Conservation (phyloP, 2,329 filamentous ascomycete species). For the Microdochium nivale region DNA sequence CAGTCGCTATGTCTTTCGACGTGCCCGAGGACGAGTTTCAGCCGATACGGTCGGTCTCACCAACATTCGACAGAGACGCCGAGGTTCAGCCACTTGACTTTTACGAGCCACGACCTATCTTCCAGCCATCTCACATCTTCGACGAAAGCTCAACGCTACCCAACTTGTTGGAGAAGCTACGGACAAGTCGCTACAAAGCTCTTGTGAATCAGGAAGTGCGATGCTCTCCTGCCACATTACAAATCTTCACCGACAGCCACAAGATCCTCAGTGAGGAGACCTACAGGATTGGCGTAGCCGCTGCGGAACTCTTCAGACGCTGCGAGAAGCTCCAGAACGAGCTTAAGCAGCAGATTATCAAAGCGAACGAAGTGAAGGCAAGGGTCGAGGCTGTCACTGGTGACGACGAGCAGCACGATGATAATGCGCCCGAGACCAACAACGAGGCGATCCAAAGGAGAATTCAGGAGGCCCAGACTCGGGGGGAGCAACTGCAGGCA, state of each 20-base stretch:
- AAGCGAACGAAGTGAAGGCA: constrained; percentile 55
- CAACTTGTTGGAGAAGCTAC: constrained; percentile 43
- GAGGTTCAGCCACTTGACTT: constrained; percentile 41
- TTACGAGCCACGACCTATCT: constrained; percentile 57
- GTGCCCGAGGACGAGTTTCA: constrained; percentile 42
- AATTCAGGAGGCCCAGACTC: constrained; percentile 35
- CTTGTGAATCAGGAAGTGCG: constrained; percentile 59
- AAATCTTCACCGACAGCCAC: constrained; percentile 65
- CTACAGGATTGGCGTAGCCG: constrained; percentile 57
- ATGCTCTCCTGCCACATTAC: constrained; percentile 61
- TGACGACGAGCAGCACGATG: constrained; percentile 41
- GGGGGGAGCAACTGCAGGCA: constrained; percentile 34
- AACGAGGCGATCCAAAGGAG: constrained; percentile 46
- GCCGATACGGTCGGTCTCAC: constrained; percentile 32
- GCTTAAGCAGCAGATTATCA: constrained; percentile 56
- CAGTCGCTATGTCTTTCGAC: constrained; percentile 52
- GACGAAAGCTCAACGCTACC: constrained; percentile 48
- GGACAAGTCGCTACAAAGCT: constrained; percentile 51
- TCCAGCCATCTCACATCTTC: constrained; percentile 54
- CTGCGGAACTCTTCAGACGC: constrained; percentile 63
- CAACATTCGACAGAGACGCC: constrained; percentile 30
- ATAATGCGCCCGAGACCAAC: constrained; percentile 42
- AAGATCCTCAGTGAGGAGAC: constrained; percentile 64
- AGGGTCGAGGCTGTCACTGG: constrained; percentile 60
- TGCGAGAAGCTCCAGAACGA: constrained; percentile 62